phyloP scores from a whole-genome alignment of 2,329 filamentous ascomycete genomes.

The Colletotrichum tropicicola region DNA sequence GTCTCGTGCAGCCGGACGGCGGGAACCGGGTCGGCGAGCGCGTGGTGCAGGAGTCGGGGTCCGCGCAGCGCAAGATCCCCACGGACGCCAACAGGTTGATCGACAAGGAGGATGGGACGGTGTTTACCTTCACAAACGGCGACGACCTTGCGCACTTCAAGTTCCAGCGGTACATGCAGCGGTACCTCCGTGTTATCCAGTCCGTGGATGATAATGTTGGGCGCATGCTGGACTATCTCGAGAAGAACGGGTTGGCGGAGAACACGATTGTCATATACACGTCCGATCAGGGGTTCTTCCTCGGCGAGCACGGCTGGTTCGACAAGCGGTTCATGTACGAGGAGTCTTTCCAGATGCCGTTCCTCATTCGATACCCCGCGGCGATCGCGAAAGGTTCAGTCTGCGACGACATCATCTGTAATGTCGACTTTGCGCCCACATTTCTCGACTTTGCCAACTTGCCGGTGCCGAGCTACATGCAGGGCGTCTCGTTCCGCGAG shows the following conservation, averaged over 20 bases:
- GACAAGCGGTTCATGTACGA: constrained; percentile 69
- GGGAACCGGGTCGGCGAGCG: constrained; percentile 47
- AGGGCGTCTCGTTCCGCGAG: constrained; percentile 53
- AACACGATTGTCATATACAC: constrained; percentile 63
- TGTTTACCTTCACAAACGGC: constrained; percentile 53
- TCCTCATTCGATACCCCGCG: constrained; percentile 55
- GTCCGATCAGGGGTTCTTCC: constrained; percentile 64
- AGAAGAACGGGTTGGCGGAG: constrained; percentile 48
- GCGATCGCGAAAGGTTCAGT: constrained; percentile 48
- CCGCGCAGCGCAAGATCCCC: constrained; percentile 38
- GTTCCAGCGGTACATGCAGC: constrained; percentile 65
- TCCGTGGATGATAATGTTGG: constrained; percentile 62
- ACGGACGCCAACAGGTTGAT: constrained; percentile 43
- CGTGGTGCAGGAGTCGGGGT: constrained; percentile 37
- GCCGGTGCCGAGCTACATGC: constrained; percentile 57
- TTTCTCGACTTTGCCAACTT: constrained; percentile 56
- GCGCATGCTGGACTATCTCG: constrained; percentile 55
- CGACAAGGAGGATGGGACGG: constrained; percentile 53
- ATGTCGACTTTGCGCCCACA: constrained; percentile 63
- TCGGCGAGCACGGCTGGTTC: constrained; percentile 66
- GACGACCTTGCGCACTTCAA: constrained; percentile 60
- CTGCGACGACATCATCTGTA: constrained; percentile 58
- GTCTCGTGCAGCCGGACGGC: constrained; percentile 57
- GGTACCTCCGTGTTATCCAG: constrained; percentile 62
- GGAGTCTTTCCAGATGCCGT: constrained; percentile 65